These are phyloP conservation scores for Pterulicium gracile DNA, from an alignment of 1,284 basidiomycete genomes.

Conservation along the genomic window DNA sequence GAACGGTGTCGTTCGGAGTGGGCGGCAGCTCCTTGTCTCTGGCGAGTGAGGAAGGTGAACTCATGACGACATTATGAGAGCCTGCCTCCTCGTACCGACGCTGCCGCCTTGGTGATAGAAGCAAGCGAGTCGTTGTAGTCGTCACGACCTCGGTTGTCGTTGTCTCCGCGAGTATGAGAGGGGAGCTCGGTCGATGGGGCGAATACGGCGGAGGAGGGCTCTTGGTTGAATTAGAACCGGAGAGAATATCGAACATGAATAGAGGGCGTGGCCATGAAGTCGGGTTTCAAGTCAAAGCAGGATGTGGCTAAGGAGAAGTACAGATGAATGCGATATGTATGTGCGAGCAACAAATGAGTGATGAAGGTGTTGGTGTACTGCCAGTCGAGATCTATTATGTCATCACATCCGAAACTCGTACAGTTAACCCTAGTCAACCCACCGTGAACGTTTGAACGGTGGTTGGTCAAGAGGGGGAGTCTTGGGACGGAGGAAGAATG, in stretches of 20 bases:
- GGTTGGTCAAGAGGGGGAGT: too few relatives aligned
- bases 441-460: too few relatives aligned
- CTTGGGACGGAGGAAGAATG: too few relatives aligned
- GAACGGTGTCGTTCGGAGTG: constrained; percentile 30
- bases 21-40: constrained; percentile 61
- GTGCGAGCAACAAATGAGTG: too few relatives aligned
- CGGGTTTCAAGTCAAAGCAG: constrained; percentile 1
- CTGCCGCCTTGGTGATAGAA: constrained; percentile 56
- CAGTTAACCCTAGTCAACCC: too few relatives aligned
- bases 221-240: constrained; percentile 10
- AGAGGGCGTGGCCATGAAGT: not conserved
- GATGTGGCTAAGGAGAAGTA: too few relatives aligned
- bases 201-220: constrained; percentile 29
- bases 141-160: constrained; percentile 38
- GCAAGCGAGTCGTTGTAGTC: constrained; percentile 46
- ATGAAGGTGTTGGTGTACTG: too few relatives aligned
- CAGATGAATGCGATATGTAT: too few relatives aligned
- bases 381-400: not conserved
- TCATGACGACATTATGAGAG: not conserved
- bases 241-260: constrained; percentile 1
- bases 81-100: constrained; percentile 15
- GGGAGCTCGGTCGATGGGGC: constrained; percentile 17
- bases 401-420: too few relatives aligned
- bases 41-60: constrained; percentile 17
- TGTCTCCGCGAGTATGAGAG: constrained; percentile 32